Evolutionary conservation across 2,329 filamentous ascomycete species (phyloP), one percentile per base, ranked within the genome.

Genomic region (Aspergillus glaucus): DNA sequence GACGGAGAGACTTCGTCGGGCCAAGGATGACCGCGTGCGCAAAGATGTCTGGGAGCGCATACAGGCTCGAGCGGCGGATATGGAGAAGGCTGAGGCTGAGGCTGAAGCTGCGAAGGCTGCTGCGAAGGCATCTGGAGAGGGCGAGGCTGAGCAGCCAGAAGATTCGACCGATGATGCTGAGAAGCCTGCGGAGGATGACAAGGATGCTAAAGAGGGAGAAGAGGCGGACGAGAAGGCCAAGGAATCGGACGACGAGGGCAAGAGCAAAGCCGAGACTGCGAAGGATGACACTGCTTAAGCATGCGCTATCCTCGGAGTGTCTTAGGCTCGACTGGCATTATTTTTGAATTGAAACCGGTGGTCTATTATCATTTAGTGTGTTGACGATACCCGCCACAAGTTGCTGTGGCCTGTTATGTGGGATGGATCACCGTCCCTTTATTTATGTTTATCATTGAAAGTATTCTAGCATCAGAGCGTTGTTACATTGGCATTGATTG

Each of bases 11-110:
- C 77, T 88, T 42, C 79, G 93, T 44, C 86, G 85, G 63, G 81
- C 84, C 32, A 95, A 92, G 66, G 93, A 98, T 61, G 93, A 97
- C 52, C 79, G 81, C 58, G 89, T 90, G 50, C 79, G 91, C 49
- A 85, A 82, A 60, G 91, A 96, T 67, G 87, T 81, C 22, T 79
- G 73, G 63, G 79, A 82, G 54, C 68, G 74, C 26, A 71, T 78
- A 58, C 73, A 77, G 51, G 74, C 72, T 43, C 65, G 76, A 50
- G 73, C 73, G 49, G 74, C 73, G 1, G 79, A 79, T 53, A 73
- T 76, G 57, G 72, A 71, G 41, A 67, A 66, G 42, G 57, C 53
- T 17, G 60, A 59, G 44, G 62, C 62, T 17, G 58, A 61, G 48
- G 56, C 55, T 17, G 62, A 58, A 2, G 62, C 61, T 2, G 63